phyloP scores from a whole-genome alignment of 805 yeast genomes.

The Pichia heedii region DNA sequence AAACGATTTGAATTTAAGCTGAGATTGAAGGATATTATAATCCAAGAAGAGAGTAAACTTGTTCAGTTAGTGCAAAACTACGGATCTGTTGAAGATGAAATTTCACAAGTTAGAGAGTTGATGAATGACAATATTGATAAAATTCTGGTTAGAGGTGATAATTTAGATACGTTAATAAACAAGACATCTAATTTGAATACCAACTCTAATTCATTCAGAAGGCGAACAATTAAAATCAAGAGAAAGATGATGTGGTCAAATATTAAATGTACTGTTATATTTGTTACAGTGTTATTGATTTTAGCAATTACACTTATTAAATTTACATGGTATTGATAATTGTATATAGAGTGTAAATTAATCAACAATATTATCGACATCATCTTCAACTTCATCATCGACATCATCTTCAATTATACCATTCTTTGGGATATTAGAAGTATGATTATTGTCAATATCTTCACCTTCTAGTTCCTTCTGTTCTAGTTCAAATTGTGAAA shows the following conservation, averaged over 20 bases:
- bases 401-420: constrained; percentile 7
- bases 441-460: constrained; percentile 1
- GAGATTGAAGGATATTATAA: constrained; percentile 47
- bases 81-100: constrained; percentile 37
- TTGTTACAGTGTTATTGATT: constrained; percentile 20
- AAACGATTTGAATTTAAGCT: constrained; percentile 40
- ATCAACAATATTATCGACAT: neutral
- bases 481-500: constrained; percentile 16
- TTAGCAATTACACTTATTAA: constrained; percentile 40
- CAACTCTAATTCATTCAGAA: constrained; percentile 59
- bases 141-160: constrained; percentile 70
- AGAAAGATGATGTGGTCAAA: constrained; percentile 66
- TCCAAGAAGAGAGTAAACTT: constrained; percentile 41
- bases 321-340: constrained; percentile 29
- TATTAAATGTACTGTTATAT: constrained; percentile 33
- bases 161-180: constrained; percentile 61
- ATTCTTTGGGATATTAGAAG: too few species aligned
- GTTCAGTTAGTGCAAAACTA: constrained; percentile 29
- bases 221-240: constrained; percentile 54
- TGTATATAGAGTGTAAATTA: neutral
- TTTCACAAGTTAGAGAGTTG: constrained; percentile 54
- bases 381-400: constrained; percentile 12
- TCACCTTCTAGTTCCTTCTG: constrained; percentile 22
- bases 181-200: constrained; percentile 68
- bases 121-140: constrained; percentile 69